Conservation (phyloP, 768 basidiomycete genomes). For the Rhizopogon roseolus region DNA sequence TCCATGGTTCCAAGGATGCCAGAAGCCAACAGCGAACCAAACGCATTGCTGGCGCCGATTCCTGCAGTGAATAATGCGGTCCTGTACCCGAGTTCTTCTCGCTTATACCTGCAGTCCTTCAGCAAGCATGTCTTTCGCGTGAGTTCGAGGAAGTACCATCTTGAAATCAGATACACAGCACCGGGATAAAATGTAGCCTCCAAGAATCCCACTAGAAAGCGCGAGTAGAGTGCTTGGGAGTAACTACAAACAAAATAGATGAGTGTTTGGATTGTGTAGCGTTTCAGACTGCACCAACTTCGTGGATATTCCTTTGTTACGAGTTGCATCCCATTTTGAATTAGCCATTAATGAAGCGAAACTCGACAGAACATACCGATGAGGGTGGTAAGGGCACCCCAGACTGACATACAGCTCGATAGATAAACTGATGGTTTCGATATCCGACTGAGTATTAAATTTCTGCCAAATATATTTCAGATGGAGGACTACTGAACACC, state of each 20-base stretch:
- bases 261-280: background rate
- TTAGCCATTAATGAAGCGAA: background rate
- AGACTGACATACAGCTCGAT: slow-evolving; percentile 57
- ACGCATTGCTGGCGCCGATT: slow-evolving; percentile 70
- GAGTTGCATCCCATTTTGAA: background rate
- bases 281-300: background rate
- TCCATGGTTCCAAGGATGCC: slow-evolving; percentile 67
- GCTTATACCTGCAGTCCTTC: slow-evolving; percentile 47
- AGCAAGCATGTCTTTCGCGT: background rate
- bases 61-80: slow-evolving; percentile 69
- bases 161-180: slow-evolving; percentile 58
- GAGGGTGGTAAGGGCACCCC: slow-evolving; percentile 53
- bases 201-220: slow-evolving; percentile 70
- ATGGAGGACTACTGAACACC: background rate
- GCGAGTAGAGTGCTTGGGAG: slow-evolving; percentile 49
- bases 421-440: slow-evolving; percentile 59
- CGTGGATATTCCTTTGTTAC: slow-evolving; percentile 31
- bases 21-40: slow-evolving; percentile 71
- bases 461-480: slow-evolving; percentile 31
- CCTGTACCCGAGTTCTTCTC: slow-evolving; percentile 59
- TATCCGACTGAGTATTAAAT: slow-evolving; percentile 62
- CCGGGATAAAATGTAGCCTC: slow-evolving; percentile 63
- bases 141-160: slow-evolving; percentile 37
- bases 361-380: slow-evolving; percentile 32
- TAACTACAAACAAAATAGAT: slow-evolving; percentile 38